Evolutionary conservation across 176 grass and related monocot species (phyloP), one percentile per base, ranked within the genome.

Genomic region (Juncus inflexus): DNA sequence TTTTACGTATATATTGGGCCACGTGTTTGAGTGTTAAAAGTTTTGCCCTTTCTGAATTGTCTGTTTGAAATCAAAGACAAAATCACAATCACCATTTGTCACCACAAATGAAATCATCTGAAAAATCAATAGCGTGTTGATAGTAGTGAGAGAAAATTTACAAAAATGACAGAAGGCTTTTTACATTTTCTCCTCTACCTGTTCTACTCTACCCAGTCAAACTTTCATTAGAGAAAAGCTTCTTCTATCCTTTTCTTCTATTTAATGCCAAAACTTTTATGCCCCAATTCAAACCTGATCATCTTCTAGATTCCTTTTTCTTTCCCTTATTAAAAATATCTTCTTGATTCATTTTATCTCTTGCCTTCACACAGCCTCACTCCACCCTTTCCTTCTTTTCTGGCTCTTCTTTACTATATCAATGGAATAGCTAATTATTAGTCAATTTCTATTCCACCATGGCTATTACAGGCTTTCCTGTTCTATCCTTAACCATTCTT

Each of bases 401-500:
- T 40, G 2, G 28, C 35, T 49, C 42, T 13, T 28, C 50, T 7
- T 69, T 41, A 59, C 37, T 59, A 40, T 40, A 70, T 67, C 66
- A 40, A n/a, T 75, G 45, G 47, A 52, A 75, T 65, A 65, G 50
- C 11, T 55, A 50, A 60, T 52, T 3, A 12, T 52, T 3, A 7
- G 36, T 15, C 41, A 6, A 7, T 50, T 52, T 6, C 64, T 39
- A 43, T 15, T 19, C 63, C 47, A 36, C 53, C 54, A 6, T 63
- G 28, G 60, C 75, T 61, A 58, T 61, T 42, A 77, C 82, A 1
- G 84, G 54, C 80, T 69, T 92, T 55, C 83, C 94, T 1, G 67
- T 87, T 66, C 60, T 99, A 9, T 12, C 64, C 52, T 70, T 92
- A 39, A 81, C 85, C 2, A 78, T 99, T 12, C 55, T 91, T 3